phyloP scores from a whole-genome alignment of 768 basidiomycete genomes.

The Suillus subaureus region DNA sequence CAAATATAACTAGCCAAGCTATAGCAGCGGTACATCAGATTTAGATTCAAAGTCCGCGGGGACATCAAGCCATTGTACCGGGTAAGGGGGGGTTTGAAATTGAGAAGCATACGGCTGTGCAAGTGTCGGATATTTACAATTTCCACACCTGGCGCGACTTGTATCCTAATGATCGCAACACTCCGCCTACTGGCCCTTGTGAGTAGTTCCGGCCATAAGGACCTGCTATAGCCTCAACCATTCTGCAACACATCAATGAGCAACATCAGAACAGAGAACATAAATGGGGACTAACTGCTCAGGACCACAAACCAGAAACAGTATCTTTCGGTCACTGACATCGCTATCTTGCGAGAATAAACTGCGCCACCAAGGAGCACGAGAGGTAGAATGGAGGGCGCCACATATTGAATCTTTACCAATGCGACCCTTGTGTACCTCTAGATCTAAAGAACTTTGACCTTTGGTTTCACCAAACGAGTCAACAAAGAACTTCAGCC shows the following conservation, averaged over 20 bases:
- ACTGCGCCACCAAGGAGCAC: conserved; percentile 32
- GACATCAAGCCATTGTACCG: not conserved
- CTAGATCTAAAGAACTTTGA: conserved; percentile 15
- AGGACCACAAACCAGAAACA: conserved; percentile 86
- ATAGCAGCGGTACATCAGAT: not conserved
- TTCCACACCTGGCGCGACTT: conserved; percentile 69
- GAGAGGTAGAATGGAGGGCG: conserved; percentile 36
- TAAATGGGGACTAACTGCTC: conserved; percentile 57
- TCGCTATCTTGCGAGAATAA: conserved; percentile 18
- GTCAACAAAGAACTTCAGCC: conserved; percentile 67
- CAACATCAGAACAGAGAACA: not conserved
- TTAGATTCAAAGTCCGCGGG: not conserved
- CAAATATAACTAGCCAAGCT: not conserved
- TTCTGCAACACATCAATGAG: conserved; percentile 43
- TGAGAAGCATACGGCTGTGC: not conserved
- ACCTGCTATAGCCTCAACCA: conserved; percentile 76
- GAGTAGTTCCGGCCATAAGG: conserved; percentile 76
- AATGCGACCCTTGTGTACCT: conserved; percentile 55
- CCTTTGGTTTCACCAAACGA: conserved; percentile 23
- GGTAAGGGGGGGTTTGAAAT: not conserved
- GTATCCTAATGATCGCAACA: conserved; percentile 65
- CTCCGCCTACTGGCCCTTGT: conserved; percentile 71
- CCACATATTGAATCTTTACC: conserved; percentile 48
- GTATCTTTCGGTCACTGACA: conserved; percentile 40
- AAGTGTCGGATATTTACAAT: conserved; percentile 37